A percentile compares a stretch with the other conserved stretches of the same genome.
Conservation (phyloP, 225 moss, liverwort and hornwort species). For the Sphagnum tenellum region DNA sequence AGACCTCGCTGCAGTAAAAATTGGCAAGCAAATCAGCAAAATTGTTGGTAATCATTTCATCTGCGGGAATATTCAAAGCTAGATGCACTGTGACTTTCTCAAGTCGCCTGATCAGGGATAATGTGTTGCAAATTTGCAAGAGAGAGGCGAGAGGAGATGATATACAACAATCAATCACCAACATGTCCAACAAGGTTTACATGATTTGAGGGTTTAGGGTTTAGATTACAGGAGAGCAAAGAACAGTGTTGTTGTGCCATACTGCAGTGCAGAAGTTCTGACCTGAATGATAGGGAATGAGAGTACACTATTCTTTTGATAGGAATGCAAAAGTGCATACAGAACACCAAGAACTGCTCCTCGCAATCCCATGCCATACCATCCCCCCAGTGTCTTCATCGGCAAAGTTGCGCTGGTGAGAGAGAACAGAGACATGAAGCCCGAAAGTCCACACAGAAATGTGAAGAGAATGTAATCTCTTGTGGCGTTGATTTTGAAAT, state of each 20-base stretch:
- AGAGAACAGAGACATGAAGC: slow-evolving; percentile 44
- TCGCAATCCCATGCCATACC: slow-evolving; percentile 33
- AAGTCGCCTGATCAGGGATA: no score
- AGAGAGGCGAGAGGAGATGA: neutral
- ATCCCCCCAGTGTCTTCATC: slow-evolving; percentile 11
- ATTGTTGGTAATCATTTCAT: neutral
- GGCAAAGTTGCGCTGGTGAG: slow-evolving; percentile 16
- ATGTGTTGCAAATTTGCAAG: neutral
- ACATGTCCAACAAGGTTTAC: no score
- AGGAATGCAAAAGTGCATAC: slow-evolving; percentile 47
- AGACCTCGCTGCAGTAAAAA: slow-evolving; percentile 39
- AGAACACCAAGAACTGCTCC: slow-evolving; percentile 55
- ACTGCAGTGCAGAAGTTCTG: neutral
- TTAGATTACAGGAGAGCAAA: neutral
- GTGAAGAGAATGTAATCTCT: slow-evolving; percentile 29
- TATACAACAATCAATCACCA: neutral
- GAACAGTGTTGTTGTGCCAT: neutral
- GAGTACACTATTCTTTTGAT: slow-evolving; percentile 35
- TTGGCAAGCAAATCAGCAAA: no score
- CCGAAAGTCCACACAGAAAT: slow-evolving; percentile 39
- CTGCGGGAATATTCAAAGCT: neutral
- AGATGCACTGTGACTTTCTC: neutral
- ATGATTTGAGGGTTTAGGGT: neutral
- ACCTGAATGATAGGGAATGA: slow-evolving; percentile 71
- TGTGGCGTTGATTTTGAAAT: slow-evolving; percentile 36